phyloP scores from a whole-genome alignment of 2,329 filamentous ascomycete species.

The Curvularia verruculosa region DNA sequence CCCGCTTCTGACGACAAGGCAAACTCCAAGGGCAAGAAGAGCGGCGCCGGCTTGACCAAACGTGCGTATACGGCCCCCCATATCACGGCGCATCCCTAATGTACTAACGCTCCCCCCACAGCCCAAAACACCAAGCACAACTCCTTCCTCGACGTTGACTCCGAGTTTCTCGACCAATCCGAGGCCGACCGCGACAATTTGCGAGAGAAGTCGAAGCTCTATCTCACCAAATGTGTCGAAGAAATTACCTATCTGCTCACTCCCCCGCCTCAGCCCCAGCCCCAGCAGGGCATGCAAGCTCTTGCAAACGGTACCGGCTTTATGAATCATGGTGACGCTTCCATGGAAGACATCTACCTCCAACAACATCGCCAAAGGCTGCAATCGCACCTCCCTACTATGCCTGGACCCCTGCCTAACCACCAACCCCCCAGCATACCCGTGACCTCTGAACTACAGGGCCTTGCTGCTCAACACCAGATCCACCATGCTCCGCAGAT shows the following conservation, averaged over 20 bases:
- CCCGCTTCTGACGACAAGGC: slow-evolving; percentile 52
- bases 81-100: background rate
- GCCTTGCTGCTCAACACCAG: slow-evolving; percentile 45
- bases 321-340: slow-evolving; percentile 58
- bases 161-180: slow-evolving; percentile 48
- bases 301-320: slow-evolving; percentile 50
- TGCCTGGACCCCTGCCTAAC: slow-evolving; percentile 59
- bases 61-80: slow-evolving; percentile 24
- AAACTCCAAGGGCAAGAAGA: slow-evolving; percentile 46
- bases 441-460: slow-evolving; percentile 50
- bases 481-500: slow-evolving; percentile 52
- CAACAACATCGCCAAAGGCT: slow-evolving; percentile 63
- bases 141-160: slow-evolving; percentile 59
- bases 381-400: slow-evolving; percentile 50
- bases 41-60: slow-evolving; percentile 31
- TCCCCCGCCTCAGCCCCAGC: slow-evolving; percentile 66
- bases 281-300: slow-evolving; percentile 51
- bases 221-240: slow-evolving; percentile 69
- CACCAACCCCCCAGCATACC: slow-evolving; percentile 64
- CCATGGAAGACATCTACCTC: slow-evolving; percentile 65
- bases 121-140: slow-evolving; percentile 56
- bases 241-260: slow-evolving; percentile 72
- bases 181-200: slow-evolving; percentile 64
- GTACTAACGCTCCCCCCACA: slow-evolving; percentile 38
- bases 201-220: slow-evolving; percentile 67